These are phyloP conservation scores for Vanrija humicola DNA, from an alignment of 1,284 basidiomycete species.

Conservation along the genomic window DNA sequence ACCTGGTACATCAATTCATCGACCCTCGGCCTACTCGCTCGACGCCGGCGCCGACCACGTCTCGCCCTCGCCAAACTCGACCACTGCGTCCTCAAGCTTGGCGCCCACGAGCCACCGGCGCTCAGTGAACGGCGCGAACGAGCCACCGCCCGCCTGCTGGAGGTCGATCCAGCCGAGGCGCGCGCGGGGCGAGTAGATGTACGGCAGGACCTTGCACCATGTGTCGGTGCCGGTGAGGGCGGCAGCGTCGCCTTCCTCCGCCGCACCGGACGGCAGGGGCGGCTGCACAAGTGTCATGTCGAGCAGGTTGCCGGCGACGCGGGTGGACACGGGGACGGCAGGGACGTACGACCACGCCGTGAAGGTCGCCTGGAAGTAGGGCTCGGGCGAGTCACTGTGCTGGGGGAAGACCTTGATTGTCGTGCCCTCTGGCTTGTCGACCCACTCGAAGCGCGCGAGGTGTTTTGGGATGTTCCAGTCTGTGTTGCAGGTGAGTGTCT, in stretches of 20 bases:
- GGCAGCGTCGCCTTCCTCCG: not conserved
- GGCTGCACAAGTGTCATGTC: constrained; percentile 5
- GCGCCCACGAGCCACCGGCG: not conserved
- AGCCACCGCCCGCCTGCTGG: not conserved
- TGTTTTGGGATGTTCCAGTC: constrained; percentile 13
- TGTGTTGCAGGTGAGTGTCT: not conserved
- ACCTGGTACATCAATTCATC: not conserved
- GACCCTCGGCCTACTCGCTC: not conserved
- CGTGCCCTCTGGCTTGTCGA: not conserved
- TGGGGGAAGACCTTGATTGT: constrained; percentile 3
- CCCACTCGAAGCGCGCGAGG: constrained; percentile 5
- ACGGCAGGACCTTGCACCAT: constrained; percentile 5
- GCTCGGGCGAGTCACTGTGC: not conserved
- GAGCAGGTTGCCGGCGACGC: not conserved
- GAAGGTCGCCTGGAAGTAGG: constrained; percentile 3
- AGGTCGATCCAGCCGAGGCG: constrained; percentile 2
- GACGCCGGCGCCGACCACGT: constrained; percentile 1
- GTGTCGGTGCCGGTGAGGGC: constrained; percentile 2
- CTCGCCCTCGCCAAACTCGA: not conserved
- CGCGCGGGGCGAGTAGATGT: constrained; percentile 1
- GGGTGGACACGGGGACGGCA: constrained; percentile 3
- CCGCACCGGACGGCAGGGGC: not conserved
- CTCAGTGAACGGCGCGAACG: not conserved
- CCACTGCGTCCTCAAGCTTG: not conserved
- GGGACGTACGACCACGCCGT: constrained; percentile 1